Evolutionary conservation across 371 early-diverging fungal species (phyloP), one percentile per base, ranked within the genome.

Genomic region (Apophysomyces elegans): DNA sequence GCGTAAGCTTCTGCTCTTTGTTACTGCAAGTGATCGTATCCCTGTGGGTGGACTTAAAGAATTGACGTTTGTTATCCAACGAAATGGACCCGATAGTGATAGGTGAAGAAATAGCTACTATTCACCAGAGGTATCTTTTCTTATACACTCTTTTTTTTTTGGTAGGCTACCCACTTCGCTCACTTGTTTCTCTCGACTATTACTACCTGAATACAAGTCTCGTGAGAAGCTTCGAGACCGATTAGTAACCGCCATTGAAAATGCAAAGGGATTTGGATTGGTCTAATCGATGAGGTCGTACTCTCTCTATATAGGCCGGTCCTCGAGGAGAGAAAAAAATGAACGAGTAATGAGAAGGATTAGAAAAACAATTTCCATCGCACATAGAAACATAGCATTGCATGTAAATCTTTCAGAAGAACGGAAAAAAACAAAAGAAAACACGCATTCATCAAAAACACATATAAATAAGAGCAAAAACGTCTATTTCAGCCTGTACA

Each of bases 191-290:
- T 96, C 96, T 58, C 90, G 96, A 32, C 78, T 99, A 16, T 80
- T 99, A 59, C 84, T 99, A 37, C 97, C 97, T 4, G 99, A 99
- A 75, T 99, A 99, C 75, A 66, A 84, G 5, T 72, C 86, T 11
- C 80, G 85, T 56, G 94, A 93, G 32, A 96, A 96, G 77, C 80
- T 99, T 36, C 77, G 87, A 60, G 88, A 95, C 47, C 90, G 96
- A 61, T 77, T 99, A 39, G 77, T 91, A 47, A 95, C 94, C 7
- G 99, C 99, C 5, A 95, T 99, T 62, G 91, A 93, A 66, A 94
- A 98, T 73, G 94, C 98, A 35, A 93, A 96, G 79, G 99, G 99
- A 0, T 99, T 99, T 83, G 99, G 98, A 0, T 87, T 97, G 66
- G 91, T 90, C 66, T 92, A 84, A 65, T 56, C 11, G 16, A 26